Evolutionary conservation across 1,284 basidiomycete genomes (phyloP).

Genomic region (Blastosporella zonata): DNA sequence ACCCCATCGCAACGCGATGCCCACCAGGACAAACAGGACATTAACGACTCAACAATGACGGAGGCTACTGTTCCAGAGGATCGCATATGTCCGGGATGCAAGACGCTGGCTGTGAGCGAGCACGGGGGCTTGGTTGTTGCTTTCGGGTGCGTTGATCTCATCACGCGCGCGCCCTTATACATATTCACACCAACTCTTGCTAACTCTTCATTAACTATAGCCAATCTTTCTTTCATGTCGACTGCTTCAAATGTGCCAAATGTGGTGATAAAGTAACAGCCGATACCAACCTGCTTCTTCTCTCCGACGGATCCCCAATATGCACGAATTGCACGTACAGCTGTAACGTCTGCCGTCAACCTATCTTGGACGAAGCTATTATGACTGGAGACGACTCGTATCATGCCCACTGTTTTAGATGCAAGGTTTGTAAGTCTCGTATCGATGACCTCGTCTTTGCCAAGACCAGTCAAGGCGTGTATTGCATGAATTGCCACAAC

Average conservation of each 20-base stretch:
- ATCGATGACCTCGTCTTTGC: constrained; percentile 99
- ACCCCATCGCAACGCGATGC: constrained; percentile 24
- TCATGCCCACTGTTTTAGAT: constrained; percentile 98
- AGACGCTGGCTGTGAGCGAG: constrained; percentile 78
- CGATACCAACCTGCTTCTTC: constrained; percentile 92
- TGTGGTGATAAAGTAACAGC: constrained; percentile 79
- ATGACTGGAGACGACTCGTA: constrained; percentile 99
- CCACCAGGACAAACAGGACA: constrained; percentile 26
- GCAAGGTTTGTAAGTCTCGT: constrained; percentile 89
- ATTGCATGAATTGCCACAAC: constrained; percentile 98
- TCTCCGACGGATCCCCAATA: constrained; percentile 96
- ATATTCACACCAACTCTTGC: neutral
- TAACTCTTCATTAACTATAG: constrained; percentile 34
- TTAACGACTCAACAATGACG: constrained; percentile 14
- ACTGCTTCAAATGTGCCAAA: constrained; percentile 84
- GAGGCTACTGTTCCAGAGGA: constrained; percentile 45
- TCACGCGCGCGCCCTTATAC: constrained; percentile 4
- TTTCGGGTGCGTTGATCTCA: constrained; percentile 63
- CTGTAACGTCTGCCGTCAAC: constrained; percentile 88
- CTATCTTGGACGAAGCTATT: constrained; percentile 96
- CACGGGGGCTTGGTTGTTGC: constrained; percentile 86
- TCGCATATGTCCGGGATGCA: constrained; percentile 82
- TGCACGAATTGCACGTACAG: constrained; percentile 97
- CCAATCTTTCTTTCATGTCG: constrained; percentile 80
- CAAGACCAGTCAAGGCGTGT: constrained; percentile 97